phyloP scores from a whole-genome alignment of 352 stramenopile genomes.

The Halophytophthora batemanensis region DNA sequence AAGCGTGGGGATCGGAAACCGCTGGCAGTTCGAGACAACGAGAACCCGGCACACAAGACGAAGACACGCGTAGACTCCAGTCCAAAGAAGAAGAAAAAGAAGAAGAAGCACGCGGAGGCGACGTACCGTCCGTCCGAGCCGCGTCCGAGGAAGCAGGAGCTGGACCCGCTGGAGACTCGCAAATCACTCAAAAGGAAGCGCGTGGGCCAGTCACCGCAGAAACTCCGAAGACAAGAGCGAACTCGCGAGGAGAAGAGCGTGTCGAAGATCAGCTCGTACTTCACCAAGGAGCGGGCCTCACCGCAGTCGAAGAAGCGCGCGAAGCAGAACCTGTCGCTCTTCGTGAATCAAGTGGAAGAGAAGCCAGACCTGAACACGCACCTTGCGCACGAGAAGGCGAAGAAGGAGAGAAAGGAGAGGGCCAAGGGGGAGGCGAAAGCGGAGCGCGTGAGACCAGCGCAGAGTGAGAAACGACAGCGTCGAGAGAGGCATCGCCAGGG shows the following conservation, averaged over 20 bases:
- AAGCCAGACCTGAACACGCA: constrained; percentile 32
- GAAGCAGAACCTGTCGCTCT: constrained; percentile 21
- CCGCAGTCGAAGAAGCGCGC: constrained; percentile 18
- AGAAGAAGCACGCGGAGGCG: constrained; percentile 3
- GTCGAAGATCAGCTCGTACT: constrained; percentile 23
- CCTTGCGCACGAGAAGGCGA: constrained; percentile 20
- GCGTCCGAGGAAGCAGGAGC: constrained; percentile 1
- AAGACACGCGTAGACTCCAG: constrained; percentile 1
- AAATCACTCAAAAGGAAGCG: constrained; percentile 21
- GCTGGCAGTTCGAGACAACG: constrained; percentile 14
- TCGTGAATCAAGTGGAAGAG: constrained; percentile 29
- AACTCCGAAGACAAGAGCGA: not conserved
- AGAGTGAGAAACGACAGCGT: not conserved
- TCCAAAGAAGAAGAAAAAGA: too few relatives aligned
- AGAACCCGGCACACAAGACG: not conserved
- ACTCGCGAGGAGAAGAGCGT: constrained; percentile 2
- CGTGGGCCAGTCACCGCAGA: constrained; percentile 5
- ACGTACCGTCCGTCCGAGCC: constrained; percentile 5
- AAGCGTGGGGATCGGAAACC: constrained; percentile 14
- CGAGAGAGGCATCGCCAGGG: too few relatives aligned
- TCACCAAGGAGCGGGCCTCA: not conserved
- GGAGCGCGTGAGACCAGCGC: not conserved
- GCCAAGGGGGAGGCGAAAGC: constrained; percentile 1
- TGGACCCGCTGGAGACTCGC: constrained; percentile 4
- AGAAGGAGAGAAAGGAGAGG: constrained; percentile 9